Conservation (phyloP, 106 monocot species). For the Allium sativum region DNA sequence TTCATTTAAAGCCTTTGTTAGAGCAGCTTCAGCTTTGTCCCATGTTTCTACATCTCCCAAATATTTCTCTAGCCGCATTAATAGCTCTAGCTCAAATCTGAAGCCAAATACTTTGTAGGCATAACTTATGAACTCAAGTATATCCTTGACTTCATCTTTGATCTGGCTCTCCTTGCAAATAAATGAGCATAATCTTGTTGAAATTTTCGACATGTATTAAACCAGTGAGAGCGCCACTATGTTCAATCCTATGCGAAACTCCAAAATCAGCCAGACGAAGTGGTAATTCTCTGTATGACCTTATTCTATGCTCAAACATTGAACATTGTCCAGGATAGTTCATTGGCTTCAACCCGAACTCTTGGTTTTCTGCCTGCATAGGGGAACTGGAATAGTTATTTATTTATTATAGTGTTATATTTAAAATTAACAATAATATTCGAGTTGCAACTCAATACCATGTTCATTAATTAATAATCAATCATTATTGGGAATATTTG, state of each 20-base stretch:
- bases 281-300: constrained; percentile 86
- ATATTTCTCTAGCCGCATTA: constrained; percentile 92
- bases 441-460: too few species aligned
- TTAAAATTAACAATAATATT: too few species aligned
- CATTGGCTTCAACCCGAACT: too few species aligned
- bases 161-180: constrained; percentile 90
- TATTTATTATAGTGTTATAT: too few species aligned
- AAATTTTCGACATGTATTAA: constrained; percentile 97
- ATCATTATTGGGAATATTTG: too few species aligned
- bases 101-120: constrained; percentile 86
- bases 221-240: constrained; percentile 95
- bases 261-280: constrained; percentile 98
- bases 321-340: too few species aligned
- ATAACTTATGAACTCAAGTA: constrained; percentile 75
- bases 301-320: too few species aligned
- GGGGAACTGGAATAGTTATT: too few species aligned
- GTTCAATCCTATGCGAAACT: constrained; percentile 93
- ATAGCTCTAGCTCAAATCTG: constrained; percentile 89
- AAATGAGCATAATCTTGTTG: constrained; percentile 99
- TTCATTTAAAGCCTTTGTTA: constrained; percentile 80
- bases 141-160: constrained; percentile 75
- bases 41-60: constrained; percentile 92
- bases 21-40: constrained; percentile 85
- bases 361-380: too few species aligned
- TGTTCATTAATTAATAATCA: too few species aligned